A percentile compares a stretch with the other conserved stretches of the same genome.
phyloP scores from a whole-genome alignment of 2,329 filamentous ascomycete species.

The Aspergillus alliaceus region DNA sequence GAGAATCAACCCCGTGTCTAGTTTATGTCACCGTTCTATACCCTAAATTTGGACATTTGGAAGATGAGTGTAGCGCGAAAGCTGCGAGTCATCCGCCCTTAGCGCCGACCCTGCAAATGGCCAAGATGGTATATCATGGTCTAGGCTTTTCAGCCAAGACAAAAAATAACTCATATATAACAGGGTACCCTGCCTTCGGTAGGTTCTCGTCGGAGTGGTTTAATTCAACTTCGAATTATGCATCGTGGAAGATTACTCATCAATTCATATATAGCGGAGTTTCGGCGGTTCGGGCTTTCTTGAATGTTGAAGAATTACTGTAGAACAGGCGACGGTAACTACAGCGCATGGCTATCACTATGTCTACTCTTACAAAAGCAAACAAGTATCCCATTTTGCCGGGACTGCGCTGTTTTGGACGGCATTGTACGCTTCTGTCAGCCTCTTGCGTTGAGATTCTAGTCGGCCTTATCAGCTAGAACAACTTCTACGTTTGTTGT shows the following conservation, averaged over 20 bases:
- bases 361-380: neutral
- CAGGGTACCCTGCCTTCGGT: neutral
- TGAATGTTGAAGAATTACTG: neutral
- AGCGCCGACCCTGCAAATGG: neutral
- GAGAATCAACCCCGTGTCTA: too few species aligned
- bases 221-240: neutral
- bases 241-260: neutral
- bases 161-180: neutral
- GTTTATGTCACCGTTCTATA: neutral
- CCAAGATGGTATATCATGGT: neutral
- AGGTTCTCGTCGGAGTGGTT: accelerated
- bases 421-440: too few species aligned
- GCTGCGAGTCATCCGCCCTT: too few species aligned
- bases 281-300: neutral
- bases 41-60: neutral
- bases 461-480: neutral
- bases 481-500: neutral
- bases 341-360: neutral
- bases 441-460: neutral
- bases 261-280: neutral
- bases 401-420: neutral
- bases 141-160: neutral
- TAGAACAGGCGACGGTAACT: neutral
- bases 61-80: neutral
- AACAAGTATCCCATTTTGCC: neutral